A percentile compares a stretch with the other conserved stretches of the same genome.
Evolutionary conservation across 345 rosid species (phyloP).

Genomic region (Moringa oleifera): DNA sequence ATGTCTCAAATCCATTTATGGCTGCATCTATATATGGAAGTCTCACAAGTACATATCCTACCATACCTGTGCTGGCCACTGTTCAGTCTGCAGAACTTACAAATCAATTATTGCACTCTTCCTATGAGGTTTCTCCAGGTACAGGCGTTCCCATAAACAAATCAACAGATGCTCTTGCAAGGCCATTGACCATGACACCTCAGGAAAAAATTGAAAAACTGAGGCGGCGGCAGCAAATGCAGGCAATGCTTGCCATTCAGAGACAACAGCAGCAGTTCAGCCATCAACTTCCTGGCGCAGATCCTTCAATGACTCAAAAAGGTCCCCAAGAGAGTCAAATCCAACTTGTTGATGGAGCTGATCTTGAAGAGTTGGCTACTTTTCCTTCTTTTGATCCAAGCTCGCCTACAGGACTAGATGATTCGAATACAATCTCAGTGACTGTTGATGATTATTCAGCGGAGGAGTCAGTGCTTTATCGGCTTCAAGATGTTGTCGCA

Average conservation of each 20-base stretch:
- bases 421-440: conserved; percentile 38
- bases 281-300: conserved; percentile 35
- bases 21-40: conserved; percentile 44
- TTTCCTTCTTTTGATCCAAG: conserved; percentile 50
- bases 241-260: conserved; percentile 93
- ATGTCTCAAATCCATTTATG: conserved; percentile 38
- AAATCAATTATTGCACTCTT: conserved; percentile 41
- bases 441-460: conserved; percentile 39
- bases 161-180: conserved; percentile 32
- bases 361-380: conserved; percentile 36
- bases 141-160: conserved; percentile 33
- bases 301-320: conserved; percentile 37
- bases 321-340: conserved; percentile 39
- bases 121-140: conserved; percentile 41
- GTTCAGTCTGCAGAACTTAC: conserved; percentile 44
- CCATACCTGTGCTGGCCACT: conserved; percentile 43
- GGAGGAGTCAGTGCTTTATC: conserved; percentile 51
- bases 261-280: conserved; percentile 73
- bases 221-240: conserved; percentile 92
- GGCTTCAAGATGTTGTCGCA: conserved; percentile 66
- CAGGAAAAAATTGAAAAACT: conserved; percentile 90
- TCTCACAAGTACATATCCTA: conserved; percentile 47
- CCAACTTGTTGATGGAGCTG: conserved; percentile 41
- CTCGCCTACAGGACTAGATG: conserved; percentile 55
- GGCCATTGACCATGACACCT: conserved; percentile 77